phyloP scores from a whole-genome alignment of 75 land plant species.

The Cunninghamia lanceolata region DNA sequence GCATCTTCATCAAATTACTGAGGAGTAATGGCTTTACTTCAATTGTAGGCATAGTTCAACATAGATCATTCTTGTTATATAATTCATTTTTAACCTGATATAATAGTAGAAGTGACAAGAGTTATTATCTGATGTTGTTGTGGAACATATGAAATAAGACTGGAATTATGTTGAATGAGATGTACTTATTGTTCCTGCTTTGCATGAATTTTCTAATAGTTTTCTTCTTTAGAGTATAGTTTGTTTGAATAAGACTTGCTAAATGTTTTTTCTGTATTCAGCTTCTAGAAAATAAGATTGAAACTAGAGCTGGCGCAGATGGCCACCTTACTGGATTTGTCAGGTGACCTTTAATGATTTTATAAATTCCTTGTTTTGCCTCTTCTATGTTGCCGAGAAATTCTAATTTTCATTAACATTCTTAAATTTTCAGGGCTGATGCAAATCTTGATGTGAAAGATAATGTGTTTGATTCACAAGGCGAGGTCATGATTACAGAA shows the following conservation, averaged over 20 bases:
- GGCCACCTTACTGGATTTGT: slow-evolving; percentile 1
- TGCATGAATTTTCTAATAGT: background rate
- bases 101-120: background rate
- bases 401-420: background rate
- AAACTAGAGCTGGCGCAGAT: slow-evolving; percentile 1
- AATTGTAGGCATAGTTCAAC: background rate
- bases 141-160: background rate
- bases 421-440: background rate
- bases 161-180: background rate
- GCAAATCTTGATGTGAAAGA: background rate
- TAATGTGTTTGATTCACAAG: background rate
- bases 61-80: background rate
- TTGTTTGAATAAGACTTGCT: background rate
- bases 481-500: slow-evolving; percentile 1
- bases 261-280: background rate
- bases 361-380: too few relatives aligned
- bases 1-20: background rate
- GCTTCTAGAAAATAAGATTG: slow-evolving; percentile 13
- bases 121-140: background rate
- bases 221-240: background rate
- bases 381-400: background rate
- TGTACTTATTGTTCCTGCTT: background rate
- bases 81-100: background rate
- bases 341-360: background rate
- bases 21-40: background rate